These are phyloP conservation scores for Claviceps digitariae DNA, from an alignment of 2,329 filamentous ascomycete species.

Conservation along the genomic window DNA sequence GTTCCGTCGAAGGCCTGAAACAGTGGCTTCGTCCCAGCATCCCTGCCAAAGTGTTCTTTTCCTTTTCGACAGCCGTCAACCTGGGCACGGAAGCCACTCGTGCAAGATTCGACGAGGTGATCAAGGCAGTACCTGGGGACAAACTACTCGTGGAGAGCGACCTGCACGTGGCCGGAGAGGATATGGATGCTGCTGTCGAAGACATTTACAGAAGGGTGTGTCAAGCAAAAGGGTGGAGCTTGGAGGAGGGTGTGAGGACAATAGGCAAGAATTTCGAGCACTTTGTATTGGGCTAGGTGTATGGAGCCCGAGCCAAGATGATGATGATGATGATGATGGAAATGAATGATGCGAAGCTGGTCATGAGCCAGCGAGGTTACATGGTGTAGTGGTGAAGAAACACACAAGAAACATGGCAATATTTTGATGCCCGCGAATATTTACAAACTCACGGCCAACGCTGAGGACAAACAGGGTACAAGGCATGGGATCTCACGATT, in stretches of 20 bases:
- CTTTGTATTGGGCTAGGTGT: constrained; percentile 52
- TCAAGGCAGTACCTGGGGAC: constrained; percentile 63
- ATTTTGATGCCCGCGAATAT: no score
- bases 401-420: no score
- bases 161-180: constrained; percentile 64
- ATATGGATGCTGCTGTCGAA: constrained; percentile 68
- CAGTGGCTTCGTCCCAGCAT: constrained; percentile 65
- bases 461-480: no score
- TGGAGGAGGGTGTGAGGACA: constrained; percentile 55
- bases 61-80: constrained; percentile 78
- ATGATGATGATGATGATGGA: neutral
- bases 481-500: no score
- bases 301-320: neutral
- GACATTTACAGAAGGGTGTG: constrained; percentile 67
- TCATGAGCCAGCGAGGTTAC: neutral
- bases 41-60: constrained; percentile 71
- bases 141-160: constrained; percentile 82
- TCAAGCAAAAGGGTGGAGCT: constrained; percentile 59
- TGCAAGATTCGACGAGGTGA: constrained; percentile 45
- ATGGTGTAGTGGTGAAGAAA: no score
- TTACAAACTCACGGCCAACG: no score
- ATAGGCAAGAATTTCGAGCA: constrained; percentile 63
- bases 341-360: neutral
- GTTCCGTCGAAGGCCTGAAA: constrained; percentile 56
- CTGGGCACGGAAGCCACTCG: constrained; percentile 38